Evolutionary conservation across 192 early-diverging fungal genomes (phyloP).

Genomic region (Helicostylum pulchrum): DNA sequence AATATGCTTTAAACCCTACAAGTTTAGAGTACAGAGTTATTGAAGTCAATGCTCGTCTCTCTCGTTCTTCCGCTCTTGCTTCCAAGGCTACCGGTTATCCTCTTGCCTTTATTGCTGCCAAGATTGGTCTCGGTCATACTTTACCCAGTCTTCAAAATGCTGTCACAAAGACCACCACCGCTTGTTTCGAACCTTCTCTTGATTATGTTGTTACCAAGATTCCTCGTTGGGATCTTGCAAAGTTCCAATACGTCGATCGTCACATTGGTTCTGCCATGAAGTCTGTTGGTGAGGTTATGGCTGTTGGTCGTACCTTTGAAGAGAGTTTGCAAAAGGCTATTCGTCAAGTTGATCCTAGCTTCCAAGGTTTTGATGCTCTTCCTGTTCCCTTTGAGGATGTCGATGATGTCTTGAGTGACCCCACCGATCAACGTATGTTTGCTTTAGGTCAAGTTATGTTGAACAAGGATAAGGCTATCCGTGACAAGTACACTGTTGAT

Average conservation of each 20-base stretch:
- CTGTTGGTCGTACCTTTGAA: constrained; percentile 95
- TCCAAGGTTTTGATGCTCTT: constrained; percentile 68
- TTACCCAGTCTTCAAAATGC: constrained; percentile 85
- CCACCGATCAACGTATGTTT: constrained; percentile 83
- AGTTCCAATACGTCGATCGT: constrained; percentile 88
- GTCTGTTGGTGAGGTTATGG: constrained; percentile 98
- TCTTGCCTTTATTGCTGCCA: constrained; percentile 95
- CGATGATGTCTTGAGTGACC: constrained; percentile 59
- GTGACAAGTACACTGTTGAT: constrained; percentile 73
- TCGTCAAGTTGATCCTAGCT: constrained; percentile 91
- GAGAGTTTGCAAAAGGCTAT: constrained; percentile 95
- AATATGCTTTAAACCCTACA: constrained; percentile 92
- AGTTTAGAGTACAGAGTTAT: constrained; percentile 90
- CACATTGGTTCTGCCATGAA: constrained; percentile 91
- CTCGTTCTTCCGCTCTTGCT: constrained; percentile 82
- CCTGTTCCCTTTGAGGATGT: constrained; percentile 44
- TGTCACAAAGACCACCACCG: constrained; percentile 91
- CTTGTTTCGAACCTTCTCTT: constrained; percentile 95
- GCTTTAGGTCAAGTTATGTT: constrained; percentile 83
- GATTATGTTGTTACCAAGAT: constrained; percentile 98
- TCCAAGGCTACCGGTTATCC: constrained; percentile 99
- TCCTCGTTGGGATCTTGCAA: constrained; percentile 94
- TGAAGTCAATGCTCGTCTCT: constrained; percentile 96
- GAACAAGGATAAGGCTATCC: constrained; percentile 32
- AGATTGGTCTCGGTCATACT: constrained; percentile 88